These are phyloP conservation scores for Ophiostoma ulmi DNA, from an alignment of 2,329 filamentous ascomycete species.

Conservation along the genomic window DNA sequence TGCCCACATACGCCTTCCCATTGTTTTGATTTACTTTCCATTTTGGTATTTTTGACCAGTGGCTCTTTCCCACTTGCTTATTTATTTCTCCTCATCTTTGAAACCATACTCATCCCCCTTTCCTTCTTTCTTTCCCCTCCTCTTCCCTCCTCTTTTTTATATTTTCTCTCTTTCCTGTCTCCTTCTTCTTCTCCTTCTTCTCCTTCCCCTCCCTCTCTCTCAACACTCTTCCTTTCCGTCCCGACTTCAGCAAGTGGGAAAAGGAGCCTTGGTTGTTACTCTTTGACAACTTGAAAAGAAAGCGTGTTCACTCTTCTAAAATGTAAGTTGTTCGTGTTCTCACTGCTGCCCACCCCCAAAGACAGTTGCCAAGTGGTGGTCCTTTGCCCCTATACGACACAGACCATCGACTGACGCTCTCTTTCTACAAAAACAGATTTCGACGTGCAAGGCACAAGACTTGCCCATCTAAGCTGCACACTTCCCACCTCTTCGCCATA, in stretches of 20 bases:
- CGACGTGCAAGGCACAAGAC: neutral
- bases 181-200: neutral
- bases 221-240: neutral
- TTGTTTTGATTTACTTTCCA: neutral
- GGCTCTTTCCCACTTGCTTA: neutral
- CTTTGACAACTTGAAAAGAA: neutral
- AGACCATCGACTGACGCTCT: neutral
- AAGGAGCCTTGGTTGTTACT: neutral
- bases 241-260: neutral
- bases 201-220: neutral
- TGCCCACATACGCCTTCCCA: neutral
- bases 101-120: neutral
- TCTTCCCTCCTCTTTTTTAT: neutral
- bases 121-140: neutral
- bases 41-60: neutral
- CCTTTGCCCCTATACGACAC: neutral
- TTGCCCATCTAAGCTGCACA: neutral
- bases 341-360: neutral
- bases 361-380: neutral
- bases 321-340: neutral
- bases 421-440: neutral
- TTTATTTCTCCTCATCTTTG: neutral
- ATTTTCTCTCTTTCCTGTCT: neutral
- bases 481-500: no score
- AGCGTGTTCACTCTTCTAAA: neutral